Base-by-base conservation (phyloP, 139 green algal species). In the Chlamydomonas sphaeroides region DNA sequence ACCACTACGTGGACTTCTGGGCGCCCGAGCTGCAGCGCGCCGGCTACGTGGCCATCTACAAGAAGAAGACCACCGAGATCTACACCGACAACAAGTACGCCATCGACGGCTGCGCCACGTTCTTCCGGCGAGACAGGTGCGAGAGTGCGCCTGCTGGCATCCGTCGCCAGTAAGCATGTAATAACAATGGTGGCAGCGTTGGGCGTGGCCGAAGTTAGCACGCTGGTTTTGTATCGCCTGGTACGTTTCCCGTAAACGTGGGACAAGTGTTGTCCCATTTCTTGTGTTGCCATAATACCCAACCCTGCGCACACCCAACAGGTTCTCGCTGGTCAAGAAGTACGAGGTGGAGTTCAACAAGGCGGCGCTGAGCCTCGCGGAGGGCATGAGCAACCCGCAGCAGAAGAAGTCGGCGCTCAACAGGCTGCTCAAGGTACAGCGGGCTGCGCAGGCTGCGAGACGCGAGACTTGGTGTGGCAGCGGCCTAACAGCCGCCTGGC, bases 291-390 rank as follows among this genome's bases (percentile, higher is more conserved):
- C n/a, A n/a, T n/a, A n/a, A n/a, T n/a, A n/a, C n/a, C n/a, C n/a
- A n/a, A n/a, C n/a, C n/a, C n/a, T n/a, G n/a, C n/a, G n/a, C n/a
- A n/a, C n/a, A n/a, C n/a, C n/a, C n/a, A n/a, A n/a, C 77, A 89
- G 91, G 65, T 99, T 99, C 82, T 86, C 91, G 26, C 90, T 99
- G 51, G 96, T 99, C 23, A 99, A 99, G 92, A 99, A 99, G 93
- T 99, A 99, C 76, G 83, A 80, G 66, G 71, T 99, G 77, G 97
- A 99, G 92, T 99, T 99, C 94, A 99, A 99, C 94, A 99, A 99
- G 90, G 97, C 97, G 23, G 97, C 97, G 25, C 89, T 99, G 48
- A 95, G 86, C 3, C 86, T 99, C 67, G 93, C 92, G 0, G 97
- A 99, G 45, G 85, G 90, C 17, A 93, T 99, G 41, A 86, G 89